Percentiles rank a stretch among this genome's conserved stretches.
Conservation (phyloP, 768 basidiomycete species). For the Lyophyllum decastes region DNA sequence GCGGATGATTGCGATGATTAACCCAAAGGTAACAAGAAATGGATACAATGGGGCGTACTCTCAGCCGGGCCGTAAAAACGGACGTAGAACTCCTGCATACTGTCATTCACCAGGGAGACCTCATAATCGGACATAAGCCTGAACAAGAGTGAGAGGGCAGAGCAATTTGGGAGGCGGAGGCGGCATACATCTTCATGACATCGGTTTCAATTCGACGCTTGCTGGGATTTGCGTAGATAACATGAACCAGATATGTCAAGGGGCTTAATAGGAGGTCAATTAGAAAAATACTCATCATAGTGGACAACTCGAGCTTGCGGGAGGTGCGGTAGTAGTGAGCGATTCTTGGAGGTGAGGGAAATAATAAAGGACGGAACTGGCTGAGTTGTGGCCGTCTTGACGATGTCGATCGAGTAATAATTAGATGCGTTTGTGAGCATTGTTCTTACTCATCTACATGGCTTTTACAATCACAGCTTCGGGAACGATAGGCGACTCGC, state of each 20-base stretch:
- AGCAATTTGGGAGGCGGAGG: constrained; percentile 6
- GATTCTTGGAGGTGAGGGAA: constrained; percentile 7
- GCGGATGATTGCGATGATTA: constrained; percentile 4
- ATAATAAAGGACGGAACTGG: constrained; percentile 10
- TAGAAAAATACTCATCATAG: constrained; percentile 61
- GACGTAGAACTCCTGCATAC: constrained; percentile 98
- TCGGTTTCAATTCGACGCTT: constrained; percentile 98
- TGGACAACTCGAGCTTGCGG: constrained; percentile 11
- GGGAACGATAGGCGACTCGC: constrained; percentile 1
- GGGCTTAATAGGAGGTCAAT: not conserved
- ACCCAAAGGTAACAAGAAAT: not conserved
- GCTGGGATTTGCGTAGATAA: constrained; percentile 68
- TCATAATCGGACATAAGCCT: constrained; percentile 99
- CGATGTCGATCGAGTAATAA: not conserved
- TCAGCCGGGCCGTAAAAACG: constrained; percentile 92
- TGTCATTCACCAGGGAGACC: constrained; percentile 96
- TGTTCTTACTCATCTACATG: not conserved
- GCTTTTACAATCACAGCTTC: constrained; percentile 14
- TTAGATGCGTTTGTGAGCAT: not conserved
- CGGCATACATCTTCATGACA: constrained; percentile 94
- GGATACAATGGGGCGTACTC: constrained; percentile 57
- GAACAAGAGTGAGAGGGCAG: constrained; percentile 15
- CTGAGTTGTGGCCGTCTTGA: constrained; percentile 8
- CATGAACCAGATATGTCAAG: constrained; percentile 19
- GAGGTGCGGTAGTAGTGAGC: constrained; percentile 1